Conservation (phyloP, 805 yeast genomes). For the Suhomyces tanzawaensis region DNA sequence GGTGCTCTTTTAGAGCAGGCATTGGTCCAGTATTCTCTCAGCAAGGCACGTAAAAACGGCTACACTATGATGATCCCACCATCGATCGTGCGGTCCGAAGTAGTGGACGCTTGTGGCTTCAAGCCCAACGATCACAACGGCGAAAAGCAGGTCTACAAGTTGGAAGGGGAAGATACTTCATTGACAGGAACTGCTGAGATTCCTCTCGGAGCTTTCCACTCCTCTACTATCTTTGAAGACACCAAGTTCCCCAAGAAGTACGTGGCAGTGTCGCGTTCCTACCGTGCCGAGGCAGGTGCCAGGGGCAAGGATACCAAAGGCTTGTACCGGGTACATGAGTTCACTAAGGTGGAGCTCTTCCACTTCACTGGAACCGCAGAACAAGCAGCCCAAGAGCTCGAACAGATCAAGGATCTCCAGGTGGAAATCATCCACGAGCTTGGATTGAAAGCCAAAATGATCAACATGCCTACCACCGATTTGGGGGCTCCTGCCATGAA, state of each 20-base stretch:
- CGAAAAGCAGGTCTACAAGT: slow-evolving; percentile 79
- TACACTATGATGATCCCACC: slow-evolving; percentile 80
- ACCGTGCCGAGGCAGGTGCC: slow-evolving; percentile 96
- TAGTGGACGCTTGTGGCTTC: slow-evolving; percentile 89
- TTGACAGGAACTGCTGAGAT: slow-evolving; percentile 95
- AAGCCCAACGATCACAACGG: slow-evolving; percentile 85
- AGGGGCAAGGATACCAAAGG: slow-evolving; percentile 92
- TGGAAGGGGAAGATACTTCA: slow-evolving; percentile 55
- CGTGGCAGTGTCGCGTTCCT: slow-evolving; percentile 83
- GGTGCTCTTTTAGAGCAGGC: slow-evolving; percentile 93
- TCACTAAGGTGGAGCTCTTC: slow-evolving; percentile 90
- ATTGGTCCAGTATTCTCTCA: slow-evolving; percentile 71
- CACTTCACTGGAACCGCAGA: slow-evolving; percentile 55
- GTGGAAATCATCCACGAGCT: slow-evolving; percentile 58
- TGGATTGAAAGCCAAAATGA: slow-evolving; percentile 76
- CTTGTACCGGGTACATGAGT: slow-evolving; percentile 91
- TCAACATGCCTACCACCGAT: slow-evolving; percentile 88
- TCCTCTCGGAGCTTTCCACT: slow-evolving; percentile 78
- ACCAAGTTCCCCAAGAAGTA: slow-evolving; percentile 51
- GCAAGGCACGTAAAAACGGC: slow-evolving; percentile 62
- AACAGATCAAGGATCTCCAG: slow-evolving; percentile 63
- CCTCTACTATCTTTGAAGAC: slow-evolving; percentile 45
- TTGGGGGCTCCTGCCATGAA: slow-evolving; percentile 91
- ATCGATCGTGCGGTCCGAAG: slow-evolving; percentile 72
- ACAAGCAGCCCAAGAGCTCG: slow-evolving; percentile 50